Evolutionary conservation across 225 moss, liverwort and hornwort genomes (phyloP), one percentile per base, ranked within the genome.

Genomic region (Physcomitrellopsis africana): DNA sequence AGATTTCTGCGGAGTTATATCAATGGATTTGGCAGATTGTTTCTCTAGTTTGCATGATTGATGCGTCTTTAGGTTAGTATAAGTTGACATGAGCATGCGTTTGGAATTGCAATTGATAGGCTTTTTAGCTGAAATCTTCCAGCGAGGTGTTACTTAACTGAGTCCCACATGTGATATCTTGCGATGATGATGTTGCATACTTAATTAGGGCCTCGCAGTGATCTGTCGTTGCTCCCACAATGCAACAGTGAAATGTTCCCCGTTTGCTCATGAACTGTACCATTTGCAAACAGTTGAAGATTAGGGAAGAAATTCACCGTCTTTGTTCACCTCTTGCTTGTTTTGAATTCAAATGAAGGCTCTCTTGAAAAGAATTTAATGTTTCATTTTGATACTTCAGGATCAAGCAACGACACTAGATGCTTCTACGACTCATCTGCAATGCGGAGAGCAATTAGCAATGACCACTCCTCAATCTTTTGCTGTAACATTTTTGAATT

Each of bases 401-500:
- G 60, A 51, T 78, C 54, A 67, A 43, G 49, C 65, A 63, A 49
- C 55, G 55, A 65, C 65, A 52, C 67, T 69, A 22, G 70, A 63
- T 51, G 63, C 55, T 79, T 65, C 81, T 49, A 51, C 29, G 63
- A 58, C 47, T 72, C 60, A 63, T 78, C 81, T 79, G 51, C 72
- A 74, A 56, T 90, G 85, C 81, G 77, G 56, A 46, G 83, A 85
- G 72, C 60, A 77, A 72, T 60, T 84, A 75, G 80, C 72, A 37
- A 77, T 60, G 57, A 86, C 88, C 15, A 85, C 79, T 76, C 90
- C 88, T 27, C 90, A 88, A 70, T 87, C 87, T 57, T 90, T 88
- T 82, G 90, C 88, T 81, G 81, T 90, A 47, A 79, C 80, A 15
- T 90, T 90, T 85, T 78, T 90, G 64, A 87, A 90, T 68, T 81